Evolutionary conservation across 2,329 filamentous ascomycete genomes (phyloP).

Genomic region (Pseudopyrenochaeta lycopersici): DNA sequence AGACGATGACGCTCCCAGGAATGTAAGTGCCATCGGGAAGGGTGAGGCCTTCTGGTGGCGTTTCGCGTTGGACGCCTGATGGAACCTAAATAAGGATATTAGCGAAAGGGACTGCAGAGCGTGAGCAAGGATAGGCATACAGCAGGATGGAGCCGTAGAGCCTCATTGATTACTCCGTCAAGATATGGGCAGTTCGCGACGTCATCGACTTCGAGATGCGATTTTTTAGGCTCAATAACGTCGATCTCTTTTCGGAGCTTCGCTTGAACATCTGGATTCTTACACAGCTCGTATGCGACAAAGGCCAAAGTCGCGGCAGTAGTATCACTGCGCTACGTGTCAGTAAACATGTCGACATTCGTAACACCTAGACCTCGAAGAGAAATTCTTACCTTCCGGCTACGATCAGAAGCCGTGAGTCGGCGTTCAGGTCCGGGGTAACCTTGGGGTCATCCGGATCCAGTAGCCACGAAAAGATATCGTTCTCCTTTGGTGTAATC

Average conservation of each 20-base stretch:
- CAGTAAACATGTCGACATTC: background rate
- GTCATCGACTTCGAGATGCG: constrained; percentile 37
- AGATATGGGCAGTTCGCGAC: constrained; percentile 36
- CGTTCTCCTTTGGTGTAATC: constrained; percentile 37
- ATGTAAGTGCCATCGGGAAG: constrained; percentile 41
- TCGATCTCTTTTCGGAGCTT: constrained; percentile 35
- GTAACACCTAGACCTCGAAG: background rate
- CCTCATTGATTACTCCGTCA: constrained; percentile 43
- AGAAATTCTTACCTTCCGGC: constrained; percentile 37
- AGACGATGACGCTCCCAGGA: constrained; percentile 37
- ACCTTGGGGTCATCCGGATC: constrained; percentile 30
- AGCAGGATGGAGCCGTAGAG: constrained; percentile 40
- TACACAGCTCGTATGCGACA: constrained; percentile 42
- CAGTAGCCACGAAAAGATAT: constrained; percentile 37
- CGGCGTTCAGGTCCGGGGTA: constrained; percentile 32
- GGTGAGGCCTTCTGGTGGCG: constrained; percentile 42
- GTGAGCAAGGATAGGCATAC: constrained; percentile 14
- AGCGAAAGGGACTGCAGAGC: background rate
- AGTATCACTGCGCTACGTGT: constrained; percentile 33
- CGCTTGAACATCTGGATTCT: constrained; percentile 25
- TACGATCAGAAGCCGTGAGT: constrained; percentile 38
- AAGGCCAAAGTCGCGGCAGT: constrained; percentile 39
- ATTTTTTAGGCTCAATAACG: constrained; percentile 18
- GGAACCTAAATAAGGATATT: constrained; percentile 30
- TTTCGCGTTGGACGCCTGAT: constrained; percentile 42